Percentiles rank a stretch among this genome's conserved stretches.
Conservation (phyloP, 2,329 filamentous ascomycete genomes). For the Lecanicillium sp. region DNA sequence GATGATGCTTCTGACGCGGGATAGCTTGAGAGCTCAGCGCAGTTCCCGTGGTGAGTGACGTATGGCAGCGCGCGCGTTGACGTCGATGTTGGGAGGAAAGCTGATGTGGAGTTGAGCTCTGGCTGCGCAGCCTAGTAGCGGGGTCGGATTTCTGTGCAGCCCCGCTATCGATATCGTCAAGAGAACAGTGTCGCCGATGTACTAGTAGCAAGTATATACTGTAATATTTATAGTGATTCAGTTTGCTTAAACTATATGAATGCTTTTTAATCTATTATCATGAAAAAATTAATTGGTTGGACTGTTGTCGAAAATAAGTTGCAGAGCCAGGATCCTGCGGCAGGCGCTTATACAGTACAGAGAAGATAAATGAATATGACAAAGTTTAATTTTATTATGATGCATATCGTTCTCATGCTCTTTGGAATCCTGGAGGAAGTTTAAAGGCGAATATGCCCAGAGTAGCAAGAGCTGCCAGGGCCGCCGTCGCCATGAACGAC, state of each 20-base stretch:
- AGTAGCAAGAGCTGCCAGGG: constrained; percentile 26
- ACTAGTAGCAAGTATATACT: too few relatives aligned
- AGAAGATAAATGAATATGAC: too few relatives aligned
- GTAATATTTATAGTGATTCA: not conserved
- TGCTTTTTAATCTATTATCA: too few relatives aligned
- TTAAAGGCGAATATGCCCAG: constrained; percentile 26
- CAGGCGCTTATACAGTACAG: too few relatives aligned
- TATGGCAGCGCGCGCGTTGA: not conserved
- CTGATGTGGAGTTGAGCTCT: not conserved
- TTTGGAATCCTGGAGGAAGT: constrained; percentile 18
- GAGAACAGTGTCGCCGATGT: too few relatives aligned
- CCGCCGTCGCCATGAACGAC: constrained; percentile 37
- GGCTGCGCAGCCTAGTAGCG: constrained; percentile 4
- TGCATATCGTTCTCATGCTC: not conserved
- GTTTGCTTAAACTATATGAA: too few relatives aligned
- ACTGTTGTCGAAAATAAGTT: too few relatives aligned
- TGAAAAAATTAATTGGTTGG: too few relatives aligned
- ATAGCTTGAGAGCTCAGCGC: too few relatives aligned
- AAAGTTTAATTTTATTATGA: too few relatives aligned
- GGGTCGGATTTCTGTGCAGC: not conserved
- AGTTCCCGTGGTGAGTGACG: not conserved
- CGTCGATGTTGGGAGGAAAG: not conserved
- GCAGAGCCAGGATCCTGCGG: too few relatives aligned
- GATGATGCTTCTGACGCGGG: not conserved
- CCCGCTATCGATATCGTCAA: constrained; percentile 3